phyloP scores from a whole-genome alignment of 768 basidiomycete species.

The Boletus tomentosulus region DNA sequence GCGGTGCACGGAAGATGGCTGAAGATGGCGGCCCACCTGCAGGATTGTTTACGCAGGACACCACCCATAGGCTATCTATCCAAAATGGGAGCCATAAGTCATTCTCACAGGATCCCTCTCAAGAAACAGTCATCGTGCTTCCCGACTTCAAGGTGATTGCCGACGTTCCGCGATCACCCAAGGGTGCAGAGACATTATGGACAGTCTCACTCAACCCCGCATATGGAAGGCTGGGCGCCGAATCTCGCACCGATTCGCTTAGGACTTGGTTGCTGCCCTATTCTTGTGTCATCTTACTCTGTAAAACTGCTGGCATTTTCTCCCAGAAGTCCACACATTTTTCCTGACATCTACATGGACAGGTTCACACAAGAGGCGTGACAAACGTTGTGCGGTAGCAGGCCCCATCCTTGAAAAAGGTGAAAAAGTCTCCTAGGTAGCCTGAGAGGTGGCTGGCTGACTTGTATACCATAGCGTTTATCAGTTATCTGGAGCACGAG shows the following conservation, averaged over 20 bases:
- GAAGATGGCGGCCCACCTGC: conserved; percentile 21
- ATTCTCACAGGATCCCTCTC: conserved; percentile 52
- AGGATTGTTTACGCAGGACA: conserved; percentile 57
- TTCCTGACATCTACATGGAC: conserved; percentile 3
- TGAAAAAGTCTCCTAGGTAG: conserved; percentile 31
- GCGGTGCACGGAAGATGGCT: conserved; percentile 1
- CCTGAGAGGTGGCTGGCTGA: conserved; percentile 6
- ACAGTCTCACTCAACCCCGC: conserved; percentile 56
- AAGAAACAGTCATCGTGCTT: conserved; percentile 81
- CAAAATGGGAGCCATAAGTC: conserved; percentile 82
- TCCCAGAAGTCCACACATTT: neutral
- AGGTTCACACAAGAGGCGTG: conserved; percentile 93
- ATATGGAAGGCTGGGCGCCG: conserved; percentile 44
- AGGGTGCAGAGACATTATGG: conserved; percentile 72
- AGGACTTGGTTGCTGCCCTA: conserved; percentile 85
- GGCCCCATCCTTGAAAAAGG: conserved; percentile 80
- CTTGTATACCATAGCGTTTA: conserved; percentile 46
- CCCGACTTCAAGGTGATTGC: conserved; percentile 88
- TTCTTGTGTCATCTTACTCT: conserved; percentile 83
- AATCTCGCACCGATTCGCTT: conserved; percentile 43
- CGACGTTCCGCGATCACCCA: conserved; percentile 57
- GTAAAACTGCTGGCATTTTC: conserved; percentile 41
- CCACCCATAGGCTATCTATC: conserved; percentile 58
- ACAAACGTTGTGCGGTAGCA: conserved; percentile 87
- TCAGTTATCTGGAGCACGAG: conserved; percentile 54